Conservation (phyloP, 2,329 filamentous ascomycete species). For the Akanthomyces muscarius region DNA sequence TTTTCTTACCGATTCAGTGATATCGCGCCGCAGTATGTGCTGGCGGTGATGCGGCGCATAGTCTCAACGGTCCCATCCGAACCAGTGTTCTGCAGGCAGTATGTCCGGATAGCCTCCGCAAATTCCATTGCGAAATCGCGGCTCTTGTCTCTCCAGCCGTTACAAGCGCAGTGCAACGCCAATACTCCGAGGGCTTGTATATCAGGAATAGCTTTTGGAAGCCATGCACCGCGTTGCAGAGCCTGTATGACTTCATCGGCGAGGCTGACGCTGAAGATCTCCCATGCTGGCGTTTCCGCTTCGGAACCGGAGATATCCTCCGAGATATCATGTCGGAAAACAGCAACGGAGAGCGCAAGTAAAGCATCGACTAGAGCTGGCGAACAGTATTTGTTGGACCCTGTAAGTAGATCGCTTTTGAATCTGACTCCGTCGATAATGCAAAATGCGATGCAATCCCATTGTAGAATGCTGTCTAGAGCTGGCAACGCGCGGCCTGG, state of each 20-base stretch:
- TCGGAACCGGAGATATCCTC: not conserved
- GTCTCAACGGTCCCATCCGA: not conserved
- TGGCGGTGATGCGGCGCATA: not conserved
- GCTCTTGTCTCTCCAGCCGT: not conserved
- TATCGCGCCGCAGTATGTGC: slow-evolving; percentile 11
- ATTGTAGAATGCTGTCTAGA: slow-evolving; percentile 1
- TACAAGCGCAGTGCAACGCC: not conserved
- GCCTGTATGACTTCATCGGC: not conserved
- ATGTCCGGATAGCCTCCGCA: slow-evolving; percentile 4
- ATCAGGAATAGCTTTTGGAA: not conserved
- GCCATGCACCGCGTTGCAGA: not conserved
- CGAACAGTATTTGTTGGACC: not conserved
- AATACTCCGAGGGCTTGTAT: slow-evolving; percentile 7
- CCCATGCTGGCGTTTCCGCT: not conserved
- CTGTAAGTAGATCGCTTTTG: not conserved
- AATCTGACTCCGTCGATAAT: not conserved
- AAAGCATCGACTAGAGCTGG: slow-evolving; percentile 2
- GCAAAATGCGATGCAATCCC: slow-evolving; percentile 8
- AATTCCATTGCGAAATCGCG: not conserved
- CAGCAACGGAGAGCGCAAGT: not conserved
- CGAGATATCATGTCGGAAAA: slow-evolving; percentile 1
- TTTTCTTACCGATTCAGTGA: not conserved
- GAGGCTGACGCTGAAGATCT: not conserved
- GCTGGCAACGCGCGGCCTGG: not conserved
- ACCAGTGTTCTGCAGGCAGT: not conserved